Evolutionary conservation across 768 basidiomycete species (phyloP).

Genomic region (Tephrocybe sp.): DNA sequence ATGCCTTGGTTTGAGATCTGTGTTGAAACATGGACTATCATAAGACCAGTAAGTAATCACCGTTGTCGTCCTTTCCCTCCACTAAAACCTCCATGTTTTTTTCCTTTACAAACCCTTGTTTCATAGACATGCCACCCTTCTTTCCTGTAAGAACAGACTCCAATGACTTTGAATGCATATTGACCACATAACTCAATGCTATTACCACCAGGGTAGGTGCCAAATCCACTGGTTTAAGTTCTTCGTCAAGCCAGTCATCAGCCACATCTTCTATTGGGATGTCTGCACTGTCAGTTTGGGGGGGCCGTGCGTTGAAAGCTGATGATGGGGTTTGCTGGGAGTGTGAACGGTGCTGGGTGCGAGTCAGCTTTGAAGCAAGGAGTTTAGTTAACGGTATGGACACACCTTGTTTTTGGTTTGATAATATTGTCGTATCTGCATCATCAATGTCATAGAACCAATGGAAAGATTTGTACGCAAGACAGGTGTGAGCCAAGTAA

Average conservation of each 20-base stretch:
- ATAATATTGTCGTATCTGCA: slow-evolving; percentile 21
- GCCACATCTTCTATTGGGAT: not conserved
- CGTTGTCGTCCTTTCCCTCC: not conserved
- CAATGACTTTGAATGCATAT: slow-evolving; percentile 5
- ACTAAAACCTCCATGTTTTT: not conserved
- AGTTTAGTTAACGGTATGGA: not conserved
- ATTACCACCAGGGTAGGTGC: not conserved
- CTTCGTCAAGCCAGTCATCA: slow-evolving; percentile 6
- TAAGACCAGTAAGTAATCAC: slow-evolving; percentile 4
- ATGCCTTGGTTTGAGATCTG: no score
- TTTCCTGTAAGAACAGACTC: not conserved
- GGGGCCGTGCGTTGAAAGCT: not conserved
- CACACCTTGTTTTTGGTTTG: slow-evolving; percentile 14
- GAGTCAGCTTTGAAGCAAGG: not conserved
- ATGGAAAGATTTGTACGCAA: slow-evolving; percentile 9
- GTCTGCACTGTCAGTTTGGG: not conserved
- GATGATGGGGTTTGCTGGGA: not conserved
- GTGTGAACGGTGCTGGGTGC: not conserved
- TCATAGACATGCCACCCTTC: not conserved
- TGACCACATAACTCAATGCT: not conserved
- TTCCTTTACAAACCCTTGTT: not conserved
- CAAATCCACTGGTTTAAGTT: not conserved
- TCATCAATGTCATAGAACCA: slow-evolving; percentile 11
- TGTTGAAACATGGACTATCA: not conserved
- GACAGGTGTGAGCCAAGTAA: slow-evolving; percentile 33